phyloP scores from a whole-genome alignment of 345 rosid species.

The Dovyalis caffra region DNA sequence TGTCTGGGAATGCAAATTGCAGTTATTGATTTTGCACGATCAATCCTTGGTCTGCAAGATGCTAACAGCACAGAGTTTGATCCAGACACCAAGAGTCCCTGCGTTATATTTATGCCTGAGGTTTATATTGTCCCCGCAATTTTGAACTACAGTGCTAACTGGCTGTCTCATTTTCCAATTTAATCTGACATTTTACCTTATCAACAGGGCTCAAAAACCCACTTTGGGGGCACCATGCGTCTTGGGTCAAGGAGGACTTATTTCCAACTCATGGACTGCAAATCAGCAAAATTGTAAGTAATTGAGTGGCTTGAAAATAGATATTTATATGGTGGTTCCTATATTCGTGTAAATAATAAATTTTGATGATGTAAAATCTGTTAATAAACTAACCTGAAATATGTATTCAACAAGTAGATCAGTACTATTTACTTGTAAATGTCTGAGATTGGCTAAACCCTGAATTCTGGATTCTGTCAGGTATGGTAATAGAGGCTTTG shows the following conservation, averaged over 20 bases:
- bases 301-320: not conserved
- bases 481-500: conserved; percentile 51
- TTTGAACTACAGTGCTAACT: not conserved
- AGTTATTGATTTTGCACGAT: conserved; percentile 88
- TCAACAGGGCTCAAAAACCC: conserved; percentile 88
- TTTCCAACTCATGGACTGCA: conserved; percentile 63
- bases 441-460: conserved; percentile 1
- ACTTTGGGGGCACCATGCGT: conserved; percentile 99
- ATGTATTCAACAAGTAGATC: not conserved
- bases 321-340: not conserved
- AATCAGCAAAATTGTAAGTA: conserved; percentile 78
- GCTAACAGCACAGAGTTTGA: conserved; percentile 94
- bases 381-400: not conserved
- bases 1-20: conserved; percentile 99
- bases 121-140: conserved; percentile 26
- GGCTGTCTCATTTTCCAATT: not conserved
- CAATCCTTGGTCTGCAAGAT: conserved; percentile 70
- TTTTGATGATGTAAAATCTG: not conserved
- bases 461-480: conserved; percentile 31
- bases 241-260: conserved; percentile 85
- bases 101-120: conserved; percentile 96
- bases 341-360: not conserved
- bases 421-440: not conserved
- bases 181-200: conserved; percentile 4
- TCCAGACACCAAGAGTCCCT: conserved; percentile 66